Evolutionary conservation across 2,329 filamentous ascomycete genomes (phyloP), one percentile per base, ranked within the genome.

Genomic region (Colletotrichum nymphaeae): DNA sequence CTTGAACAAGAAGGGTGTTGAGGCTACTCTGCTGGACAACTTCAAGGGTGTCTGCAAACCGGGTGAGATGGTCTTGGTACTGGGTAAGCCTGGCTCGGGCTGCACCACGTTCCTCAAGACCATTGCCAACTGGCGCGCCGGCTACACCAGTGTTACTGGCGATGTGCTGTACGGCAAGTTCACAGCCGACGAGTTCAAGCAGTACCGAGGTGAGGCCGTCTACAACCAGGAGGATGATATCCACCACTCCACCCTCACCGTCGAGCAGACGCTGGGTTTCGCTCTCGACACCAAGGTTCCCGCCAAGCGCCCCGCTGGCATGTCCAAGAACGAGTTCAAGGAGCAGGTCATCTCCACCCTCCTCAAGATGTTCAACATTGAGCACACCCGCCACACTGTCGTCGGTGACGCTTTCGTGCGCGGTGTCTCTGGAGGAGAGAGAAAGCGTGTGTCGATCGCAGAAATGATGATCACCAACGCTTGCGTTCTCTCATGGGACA

Each of bases 351-450:
- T 95, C 74, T 88, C 90, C 22, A 90, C 93, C 78, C 87, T 98
- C 72, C 86, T 98, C 64, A 94, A 94, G 79, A 97, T 97, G 93
- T 97, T 98, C 87, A 97, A 96, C 80, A 97, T 98, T 67, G 93
- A 95, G 81, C 95, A 98, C 81, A 97, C 95, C 0, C 89, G 91
- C 64, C 90, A 95, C 80, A 98, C 95, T 0, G 91, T 96, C 35
- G 94, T 98, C 30, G 95, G 95, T 8, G 93, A 97, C 75, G 89
- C 91, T 1, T 95, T 96, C 75, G 89, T 97, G 24, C 92, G 94
- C 63, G 95, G 95, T 80, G 88, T 97, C 0, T 94, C 91, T 58
- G 95, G 93, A 74, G 94, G 93, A 69, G 94, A 96, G 83, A 87
- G 93, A 68, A 95, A 95, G 84, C 91, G 93, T 75, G 94, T 95